Conservation (phyloP, 208 protist species). For the Acanthamoeba triangularis region DNA sequence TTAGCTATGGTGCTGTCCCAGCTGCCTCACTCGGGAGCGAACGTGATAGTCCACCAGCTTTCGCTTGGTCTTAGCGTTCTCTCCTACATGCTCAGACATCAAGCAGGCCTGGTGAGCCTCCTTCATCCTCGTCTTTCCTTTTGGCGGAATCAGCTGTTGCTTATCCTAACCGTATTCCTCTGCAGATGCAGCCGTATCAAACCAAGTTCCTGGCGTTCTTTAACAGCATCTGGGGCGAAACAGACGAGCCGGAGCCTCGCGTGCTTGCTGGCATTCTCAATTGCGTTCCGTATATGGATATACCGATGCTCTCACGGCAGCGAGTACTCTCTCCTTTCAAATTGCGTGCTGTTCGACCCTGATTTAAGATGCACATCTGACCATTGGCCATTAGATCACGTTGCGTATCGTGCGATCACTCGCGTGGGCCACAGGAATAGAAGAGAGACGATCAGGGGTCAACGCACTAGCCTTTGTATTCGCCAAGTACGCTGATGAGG, state of each 20-base stretch:
- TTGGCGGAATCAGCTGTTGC: not conserved
- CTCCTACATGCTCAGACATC: not conserved
- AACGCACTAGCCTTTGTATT: not conserved
- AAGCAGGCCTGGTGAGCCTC: not conserved
- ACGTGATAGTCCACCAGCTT: not conserved
- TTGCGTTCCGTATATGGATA: not conserved
- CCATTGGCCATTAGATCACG: not conserved
- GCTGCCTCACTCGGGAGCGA: not conserved
- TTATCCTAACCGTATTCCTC: not conserved
- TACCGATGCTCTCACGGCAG: not conserved
- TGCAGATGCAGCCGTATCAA: not conserved
- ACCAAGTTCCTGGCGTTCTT: not conserved
- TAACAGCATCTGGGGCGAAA: not conserved
- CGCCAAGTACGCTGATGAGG: not conserved
- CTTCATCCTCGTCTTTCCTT: not conserved
- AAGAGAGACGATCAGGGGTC: not conserved
- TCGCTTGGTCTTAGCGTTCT: not conserved
- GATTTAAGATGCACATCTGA: not conserved
- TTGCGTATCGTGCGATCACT: not conserved
- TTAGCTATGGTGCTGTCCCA: constrained; percentile 42
- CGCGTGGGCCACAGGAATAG: not conserved
- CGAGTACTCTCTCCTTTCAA: not conserved
- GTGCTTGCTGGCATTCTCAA: not conserved
- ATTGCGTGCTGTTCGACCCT: not conserved
- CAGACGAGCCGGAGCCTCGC: not conserved